Evolutionary conservation across 768 basidiomycete genomes (phyloP).

Genomic region (Trametes maxima): DNA sequence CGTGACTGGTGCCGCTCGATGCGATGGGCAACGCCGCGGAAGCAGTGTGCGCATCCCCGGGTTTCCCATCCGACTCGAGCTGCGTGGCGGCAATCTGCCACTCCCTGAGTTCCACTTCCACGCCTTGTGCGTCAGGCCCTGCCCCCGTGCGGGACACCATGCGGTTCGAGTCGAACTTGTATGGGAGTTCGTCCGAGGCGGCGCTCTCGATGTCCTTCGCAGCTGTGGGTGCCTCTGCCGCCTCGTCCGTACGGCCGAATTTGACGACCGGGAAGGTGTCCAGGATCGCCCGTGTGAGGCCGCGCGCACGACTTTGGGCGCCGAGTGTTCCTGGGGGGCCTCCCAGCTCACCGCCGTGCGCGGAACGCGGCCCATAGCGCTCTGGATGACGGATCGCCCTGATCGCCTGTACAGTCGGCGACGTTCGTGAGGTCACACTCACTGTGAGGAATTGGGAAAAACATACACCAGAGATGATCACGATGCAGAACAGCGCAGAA

Average conservation of each 20-base stretch:
- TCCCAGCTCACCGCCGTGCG: slow-evolving; percentile 29
- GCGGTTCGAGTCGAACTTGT: slow-evolving; percentile 1
- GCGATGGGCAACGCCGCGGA: slow-evolving; percentile 1
- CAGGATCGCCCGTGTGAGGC: slow-evolving; percentile 88
- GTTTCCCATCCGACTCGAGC: slow-evolving; percentile 2
- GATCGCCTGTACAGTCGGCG: slow-evolving; percentile 54
- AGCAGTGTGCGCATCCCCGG: background rate
- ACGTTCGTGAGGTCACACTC: background rate
- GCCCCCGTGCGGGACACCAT: background rate
- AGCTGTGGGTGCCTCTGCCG: background rate
- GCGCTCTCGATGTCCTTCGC: slow-evolving; percentile 39
- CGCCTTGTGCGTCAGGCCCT: background rate
- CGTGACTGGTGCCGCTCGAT: background rate
- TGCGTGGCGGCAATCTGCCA: slow-evolving; percentile 7
- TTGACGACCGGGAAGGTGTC: slow-evolving; percentile 96
- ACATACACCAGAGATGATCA: slow-evolving; percentile 82
- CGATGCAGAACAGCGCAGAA: slow-evolving; percentile 78
- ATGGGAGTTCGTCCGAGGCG: background rate
- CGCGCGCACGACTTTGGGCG: slow-evolving; percentile 74
- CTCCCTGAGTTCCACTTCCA: slow-evolving; percentile 13
- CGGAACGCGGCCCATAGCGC: slow-evolving; percentile 78
- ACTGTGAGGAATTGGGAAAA: background rate
- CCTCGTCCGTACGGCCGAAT: slow-evolving; percentile 50
- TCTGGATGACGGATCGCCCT: slow-evolving; percentile 87
- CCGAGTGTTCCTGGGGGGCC: slow-evolving; percentile 32